phyloP scores from a whole-genome alignment of 2,329 filamentous ascomycete species.

The Epichloe sibirici region DNA sequence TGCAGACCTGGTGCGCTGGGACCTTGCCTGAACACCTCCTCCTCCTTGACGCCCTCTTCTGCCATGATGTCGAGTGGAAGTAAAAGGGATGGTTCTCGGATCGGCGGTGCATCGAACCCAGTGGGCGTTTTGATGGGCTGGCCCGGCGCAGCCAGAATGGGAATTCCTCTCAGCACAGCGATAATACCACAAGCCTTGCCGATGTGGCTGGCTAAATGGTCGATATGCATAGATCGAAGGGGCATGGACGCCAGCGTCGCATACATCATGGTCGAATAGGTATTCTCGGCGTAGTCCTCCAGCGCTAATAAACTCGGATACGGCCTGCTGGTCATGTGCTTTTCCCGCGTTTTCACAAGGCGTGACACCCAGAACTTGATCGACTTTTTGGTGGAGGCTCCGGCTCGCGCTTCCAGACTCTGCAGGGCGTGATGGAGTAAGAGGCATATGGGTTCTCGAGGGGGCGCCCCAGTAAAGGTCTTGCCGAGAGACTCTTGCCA shows the following conservation, averaged over 20 bases:
- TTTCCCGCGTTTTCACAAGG: conserved; percentile 69
- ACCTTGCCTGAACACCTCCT: conserved; percentile 76
- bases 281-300: conserved; percentile 87
- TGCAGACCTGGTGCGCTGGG: conserved; percentile 67
- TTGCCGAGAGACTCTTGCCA: conserved; percentile 78
- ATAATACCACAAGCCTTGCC: conserved; percentile 88
- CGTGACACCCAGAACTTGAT: conserved; percentile 65
- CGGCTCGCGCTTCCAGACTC: conserved; percentile 38
- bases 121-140: conserved; percentile 32
- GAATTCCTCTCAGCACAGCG: conserved; percentile 75
- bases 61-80: conserved; percentile 87
- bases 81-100: conserved; percentile 46
- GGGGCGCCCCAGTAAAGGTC: conserved; percentile 60
- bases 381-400: conserved; percentile 31
- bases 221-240: conserved; percentile 69
- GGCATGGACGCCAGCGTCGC: conserved; percentile 70
- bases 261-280: conserved; percentile 87
- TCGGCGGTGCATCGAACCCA: conserved; percentile 24
- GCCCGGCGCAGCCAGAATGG: conserved; percentile 67
- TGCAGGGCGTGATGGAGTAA: conserved; percentile 63
- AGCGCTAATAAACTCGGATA: conserved; percentile 61
- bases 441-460: conserved; percentile 83
- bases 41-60: conserved; percentile 66
- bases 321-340: conserved; percentile 71
- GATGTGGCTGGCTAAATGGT: conserved; percentile 89